Evolutionary conservation across 768 basidiomycete species (phyloP).

Genomic region (Holtermanniella nyarrowii): DNA sequence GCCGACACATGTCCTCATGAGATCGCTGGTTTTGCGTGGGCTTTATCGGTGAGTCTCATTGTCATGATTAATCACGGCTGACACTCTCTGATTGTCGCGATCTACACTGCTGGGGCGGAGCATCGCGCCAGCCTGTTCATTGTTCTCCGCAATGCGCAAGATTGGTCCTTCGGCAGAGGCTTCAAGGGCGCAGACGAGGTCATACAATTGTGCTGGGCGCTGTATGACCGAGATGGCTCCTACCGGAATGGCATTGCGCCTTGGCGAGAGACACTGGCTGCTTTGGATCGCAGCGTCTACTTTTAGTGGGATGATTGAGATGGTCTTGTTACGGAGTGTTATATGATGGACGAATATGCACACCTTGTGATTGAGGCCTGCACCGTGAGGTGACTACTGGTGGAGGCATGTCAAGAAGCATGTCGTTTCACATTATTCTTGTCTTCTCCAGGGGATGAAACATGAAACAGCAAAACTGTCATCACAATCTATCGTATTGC

Average conservation of each 20-base stretch:
- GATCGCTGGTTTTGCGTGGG: conserved; percentile 7
- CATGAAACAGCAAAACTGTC: too few species aligned
- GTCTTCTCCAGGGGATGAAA: too few species aligned
- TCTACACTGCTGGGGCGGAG: not conserved
- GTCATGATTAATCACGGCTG: not conserved
- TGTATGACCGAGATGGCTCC: conserved; percentile 3
- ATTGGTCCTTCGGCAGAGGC: conserved; percentile 5
- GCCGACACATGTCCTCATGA: conserved; percentile 6
- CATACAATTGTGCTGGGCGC: conserved; percentile 6
- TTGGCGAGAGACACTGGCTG: conserved; percentile 11
- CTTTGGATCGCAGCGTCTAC: conserved; percentile 2
- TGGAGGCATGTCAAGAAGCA: too few species aligned
- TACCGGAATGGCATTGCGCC: conserved; percentile 11
- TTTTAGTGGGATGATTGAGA: too few species aligned
- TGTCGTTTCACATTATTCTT: too few species aligned
- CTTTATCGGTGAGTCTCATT: conserved; percentile 3
- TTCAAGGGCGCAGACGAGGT: conserved; percentile 5
- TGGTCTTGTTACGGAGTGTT: not conserved
- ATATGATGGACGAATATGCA: not conserved
- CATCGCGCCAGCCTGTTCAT: not conserved
- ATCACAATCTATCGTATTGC: too few species aligned
- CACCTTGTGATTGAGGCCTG: too few species aligned
- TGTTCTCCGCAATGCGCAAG: not conserved
- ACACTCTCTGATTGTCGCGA: conserved; percentile 2
- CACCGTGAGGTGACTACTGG: too few species aligned